phyloP scores from a whole-genome alignment of 495 filamentous ascomycete genomes.

The Neurospora sp. region DNA sequence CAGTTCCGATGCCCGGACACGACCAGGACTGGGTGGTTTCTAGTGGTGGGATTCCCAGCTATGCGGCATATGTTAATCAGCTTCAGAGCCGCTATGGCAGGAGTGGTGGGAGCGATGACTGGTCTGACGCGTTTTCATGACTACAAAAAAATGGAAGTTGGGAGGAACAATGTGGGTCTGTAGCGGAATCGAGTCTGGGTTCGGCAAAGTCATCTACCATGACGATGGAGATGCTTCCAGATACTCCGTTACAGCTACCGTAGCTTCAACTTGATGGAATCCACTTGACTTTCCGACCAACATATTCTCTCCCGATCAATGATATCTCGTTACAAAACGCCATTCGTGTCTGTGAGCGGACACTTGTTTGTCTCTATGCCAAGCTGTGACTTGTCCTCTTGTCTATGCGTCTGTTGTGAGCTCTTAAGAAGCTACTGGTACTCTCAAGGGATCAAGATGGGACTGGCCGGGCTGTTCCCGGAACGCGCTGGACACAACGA shows the following conservation, averaged over 20 bases:
- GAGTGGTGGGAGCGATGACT: neutral
- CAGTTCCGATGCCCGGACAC: neutral
- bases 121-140: too few relatives aligned
- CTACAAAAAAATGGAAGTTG: too few relatives aligned
- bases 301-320: too few relatives aligned
- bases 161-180: too few relatives aligned
- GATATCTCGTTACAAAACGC: neutral
- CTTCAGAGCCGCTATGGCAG: neutral
- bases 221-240: too few relatives aligned
- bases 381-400: neutral
- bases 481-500: too few relatives aligned
- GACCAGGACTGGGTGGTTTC: neutral
- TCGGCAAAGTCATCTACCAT: too few relatives aligned
- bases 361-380: neutral
- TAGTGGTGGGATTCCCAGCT: too few relatives aligned
- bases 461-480: neutral
- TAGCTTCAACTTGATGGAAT: too few relatives aligned
- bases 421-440: neutral
- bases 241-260: too few relatives aligned
- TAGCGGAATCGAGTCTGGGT: too few relatives aligned
- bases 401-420: neutral
- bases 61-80: neutral
- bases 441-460: neutral
- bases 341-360: neutral
- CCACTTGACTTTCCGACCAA: too few relatives aligned